Conservation (phyloP, 306 rosid genomes). For the Abrus precatorius region DNA sequence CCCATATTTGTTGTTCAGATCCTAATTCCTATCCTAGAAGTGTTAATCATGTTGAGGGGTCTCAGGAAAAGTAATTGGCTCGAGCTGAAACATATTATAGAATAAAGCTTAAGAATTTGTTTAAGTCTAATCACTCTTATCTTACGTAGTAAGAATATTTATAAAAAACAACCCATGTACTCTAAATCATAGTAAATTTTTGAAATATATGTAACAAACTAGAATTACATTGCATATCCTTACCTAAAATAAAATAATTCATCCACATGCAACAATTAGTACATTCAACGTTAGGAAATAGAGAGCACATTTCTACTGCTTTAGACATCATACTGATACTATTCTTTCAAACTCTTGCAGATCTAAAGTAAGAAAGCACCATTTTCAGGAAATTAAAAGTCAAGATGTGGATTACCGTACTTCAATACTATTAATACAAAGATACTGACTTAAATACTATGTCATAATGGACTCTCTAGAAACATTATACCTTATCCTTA, state of each 20-base stretch:
- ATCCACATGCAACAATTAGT: slow-evolving; percentile 3
- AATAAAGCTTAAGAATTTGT: background rate
- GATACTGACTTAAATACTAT: background rate
- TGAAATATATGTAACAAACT: background rate
- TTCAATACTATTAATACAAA: background rate
- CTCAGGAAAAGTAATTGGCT: background rate
- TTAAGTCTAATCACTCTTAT: background rate
- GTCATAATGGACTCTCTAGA: background rate
- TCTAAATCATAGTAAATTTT: background rate
- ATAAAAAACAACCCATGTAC: background rate
- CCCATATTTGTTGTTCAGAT: background rate
- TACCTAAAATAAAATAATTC: background rate
- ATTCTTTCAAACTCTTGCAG: slow-evolving; percentile 19
- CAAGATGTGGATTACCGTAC: background rate
- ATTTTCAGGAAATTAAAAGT: slow-evolving; percentile 19
- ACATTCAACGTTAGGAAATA: slow-evolving; percentile 4
- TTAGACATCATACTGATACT: background rate
- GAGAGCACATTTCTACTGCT: background rate
- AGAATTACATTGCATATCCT: slow-evolving; percentile 10
- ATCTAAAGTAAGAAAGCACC: background rate
- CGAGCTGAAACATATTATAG: background rate
- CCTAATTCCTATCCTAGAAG: background rate
- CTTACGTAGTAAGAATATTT: background rate
- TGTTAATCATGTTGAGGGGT: background rate
- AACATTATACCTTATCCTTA: background rate